These are phyloP conservation scores for Amaranthus cruentus DNA, from an alignment of 148 eudicot genomes.

Conservation along the genomic window DNA sequence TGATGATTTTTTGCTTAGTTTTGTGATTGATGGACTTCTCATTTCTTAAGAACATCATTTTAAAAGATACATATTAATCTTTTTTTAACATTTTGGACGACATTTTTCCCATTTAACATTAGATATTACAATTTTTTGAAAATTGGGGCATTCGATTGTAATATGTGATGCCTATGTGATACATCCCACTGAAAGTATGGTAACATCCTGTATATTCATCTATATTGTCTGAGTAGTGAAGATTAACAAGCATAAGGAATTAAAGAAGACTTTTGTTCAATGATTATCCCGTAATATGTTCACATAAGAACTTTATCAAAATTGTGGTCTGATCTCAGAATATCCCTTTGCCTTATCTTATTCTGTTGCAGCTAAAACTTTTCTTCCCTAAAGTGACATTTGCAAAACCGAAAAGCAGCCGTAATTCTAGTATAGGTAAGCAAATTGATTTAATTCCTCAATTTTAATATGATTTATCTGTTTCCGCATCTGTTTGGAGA, in stretches of 20 bases:
- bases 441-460: not conserved
- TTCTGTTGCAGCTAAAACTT: slow-evolving; percentile 71
- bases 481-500: not conserved
- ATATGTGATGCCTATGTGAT: not conserved
- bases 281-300: not conserved
- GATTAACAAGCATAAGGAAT: not conserved
- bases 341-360: slow-evolving; percentile 8
- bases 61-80: no score
- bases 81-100: no score
- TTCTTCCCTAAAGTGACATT: slow-evolving; percentile 94
- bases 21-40: not conserved
- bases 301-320: not conserved
- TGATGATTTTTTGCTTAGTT: not conserved
- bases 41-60: not conserved
- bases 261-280: not conserved
- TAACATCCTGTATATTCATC: not conserved
- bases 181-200: not conserved
- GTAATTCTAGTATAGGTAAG: slow-evolving; percentile 97
- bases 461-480: not conserved
- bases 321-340: slow-evolving; percentile 1
- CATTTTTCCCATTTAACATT: no score
- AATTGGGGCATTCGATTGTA: not conserved
- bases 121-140: no score
- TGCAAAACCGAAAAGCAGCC: slow-evolving; percentile 99
- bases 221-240: not conserved